Evolutionary conservation across 2,329 filamentous ascomycete species (phyloP).

Genomic region (Coniochaeta prunicola): DNA sequence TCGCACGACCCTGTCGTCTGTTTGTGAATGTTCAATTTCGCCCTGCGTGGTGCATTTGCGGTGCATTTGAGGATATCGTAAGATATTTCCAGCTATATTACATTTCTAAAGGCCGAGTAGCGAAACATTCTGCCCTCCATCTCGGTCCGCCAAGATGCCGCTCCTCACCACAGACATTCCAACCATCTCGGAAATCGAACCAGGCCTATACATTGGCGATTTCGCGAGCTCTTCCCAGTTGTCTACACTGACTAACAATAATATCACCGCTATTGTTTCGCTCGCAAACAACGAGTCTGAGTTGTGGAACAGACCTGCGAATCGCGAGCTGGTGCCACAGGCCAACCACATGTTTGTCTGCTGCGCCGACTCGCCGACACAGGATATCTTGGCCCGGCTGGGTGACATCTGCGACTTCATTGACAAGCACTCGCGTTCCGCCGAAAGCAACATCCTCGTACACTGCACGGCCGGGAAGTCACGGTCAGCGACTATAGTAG

Average conservation of each 20-base stretch:
- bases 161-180: not conserved
- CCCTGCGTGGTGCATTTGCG: no score
- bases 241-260: slow-evolving; percentile 6
- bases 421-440: slow-evolving; percentile 4
- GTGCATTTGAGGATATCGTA: no score
- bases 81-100: no score
- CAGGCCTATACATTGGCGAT: slow-evolving; percentile 13
- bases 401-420: slow-evolving; percentile 14
- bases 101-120: no score
- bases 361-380: slow-evolving; percentile 6
- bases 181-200: slow-evolving; percentile 9
- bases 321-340: slow-evolving; percentile 5
- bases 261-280: slow-evolving; percentile 14
- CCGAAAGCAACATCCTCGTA: slow-evolving; percentile 11
- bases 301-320: slow-evolving; percentile 6
- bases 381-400: slow-evolving; percentile 7
- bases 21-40: no score
- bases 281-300: not conserved
- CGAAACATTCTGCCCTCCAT: not conserved
- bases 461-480: slow-evolving; percentile 19
- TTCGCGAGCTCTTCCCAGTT: slow-evolving; percentile 5
- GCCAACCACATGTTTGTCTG: slow-evolving; percentile 8
- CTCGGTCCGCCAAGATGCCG: not conserved
- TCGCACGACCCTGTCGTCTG: no score
- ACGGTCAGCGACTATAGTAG: slow-evolving; percentile 12